These are phyloP conservation scores for Lasiodiplodia sp. DNA, from an alignment of 2,329 filamentous ascomycete genomes.

Conservation along the genomic window DNA sequence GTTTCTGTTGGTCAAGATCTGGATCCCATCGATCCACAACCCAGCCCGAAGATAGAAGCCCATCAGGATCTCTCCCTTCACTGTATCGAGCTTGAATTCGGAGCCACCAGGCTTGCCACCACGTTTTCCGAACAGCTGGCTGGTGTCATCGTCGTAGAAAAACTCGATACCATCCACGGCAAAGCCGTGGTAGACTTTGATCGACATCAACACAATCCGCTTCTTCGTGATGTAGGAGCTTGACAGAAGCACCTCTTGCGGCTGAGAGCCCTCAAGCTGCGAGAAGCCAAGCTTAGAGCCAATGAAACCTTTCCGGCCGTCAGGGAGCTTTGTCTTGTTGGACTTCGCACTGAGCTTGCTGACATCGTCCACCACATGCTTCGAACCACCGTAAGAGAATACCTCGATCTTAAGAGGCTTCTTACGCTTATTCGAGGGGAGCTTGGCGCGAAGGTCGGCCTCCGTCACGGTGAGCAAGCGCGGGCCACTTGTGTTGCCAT, in stretches of 20 bases:
- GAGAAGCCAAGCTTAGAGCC: conserved; percentile 77
- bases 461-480: conserved; percentile 79
- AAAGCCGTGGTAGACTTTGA: conserved; percentile 78
- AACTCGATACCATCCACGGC: conserved; percentile 90
- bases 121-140: conserved; percentile 84
- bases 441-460: conserved; percentile 71
- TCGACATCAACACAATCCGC: conserved; percentile 75
- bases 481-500: conserved; percentile 61
- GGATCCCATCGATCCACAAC: conserved; percentile 84
- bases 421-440: conserved; percentile 77
- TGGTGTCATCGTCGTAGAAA: conserved; percentile 84
- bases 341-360: conserved; percentile 71
- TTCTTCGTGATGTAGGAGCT: conserved; percentile 61
- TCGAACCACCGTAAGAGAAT: conserved; percentile 78
- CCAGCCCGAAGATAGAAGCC: conserved; percentile 86
- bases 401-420: conserved; percentile 73
- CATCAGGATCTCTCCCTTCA: conserved; percentile 83
- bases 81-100: conserved; percentile 81
- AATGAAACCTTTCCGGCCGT: conserved; percentile 76
- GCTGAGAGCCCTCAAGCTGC: conserved; percentile 71
- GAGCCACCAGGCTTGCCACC: conserved; percentile 74
- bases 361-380: conserved; percentile 80
- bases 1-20: conserved; percentile 88
- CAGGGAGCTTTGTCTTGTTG: conserved; percentile 76
- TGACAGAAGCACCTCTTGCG: conserved; percentile 77